Conservation (phyloP, 1,284 basidiomycete genomes). For the Limonomyces culmigenus region DNA sequence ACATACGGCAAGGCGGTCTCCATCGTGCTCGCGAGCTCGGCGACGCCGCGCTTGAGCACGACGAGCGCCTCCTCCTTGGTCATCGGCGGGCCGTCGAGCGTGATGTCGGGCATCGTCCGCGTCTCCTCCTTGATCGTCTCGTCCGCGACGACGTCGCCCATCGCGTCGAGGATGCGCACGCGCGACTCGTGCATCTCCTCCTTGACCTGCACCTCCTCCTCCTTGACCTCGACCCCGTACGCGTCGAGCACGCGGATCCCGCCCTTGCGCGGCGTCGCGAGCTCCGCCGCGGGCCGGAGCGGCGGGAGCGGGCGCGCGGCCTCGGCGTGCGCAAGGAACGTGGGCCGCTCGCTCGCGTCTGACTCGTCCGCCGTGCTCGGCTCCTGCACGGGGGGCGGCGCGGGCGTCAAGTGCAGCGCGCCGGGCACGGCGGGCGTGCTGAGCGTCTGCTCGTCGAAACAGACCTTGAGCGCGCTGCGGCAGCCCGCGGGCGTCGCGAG, state of each 20-base stretch:
- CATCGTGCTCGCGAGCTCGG: conserved; percentile 29
- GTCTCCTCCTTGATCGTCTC: conserved; percentile 13
- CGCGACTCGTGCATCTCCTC: conserved; percentile 13
- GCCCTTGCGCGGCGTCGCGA: background rate
- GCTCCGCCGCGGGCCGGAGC: background rate
- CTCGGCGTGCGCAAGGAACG: background rate
- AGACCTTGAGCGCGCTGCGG: too few species aligned
- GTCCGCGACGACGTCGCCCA: conserved; percentile 41
- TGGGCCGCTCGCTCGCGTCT: background rate
- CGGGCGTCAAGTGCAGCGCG: background rate
- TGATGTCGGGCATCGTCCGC: conserved; percentile 10
- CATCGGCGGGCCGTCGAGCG: conserved; percentile 16
- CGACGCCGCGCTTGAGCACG: conserved; percentile 36
- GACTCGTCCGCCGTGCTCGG: background rate
- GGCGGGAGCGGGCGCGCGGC: background rate
- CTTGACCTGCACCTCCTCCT: conserved; percentile 17
- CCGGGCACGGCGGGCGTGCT: conserved; percentile 47
- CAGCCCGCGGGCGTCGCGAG: conserved; percentile 38
- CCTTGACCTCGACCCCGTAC: conserved; percentile 28
- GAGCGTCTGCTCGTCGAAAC: conserved; percentile 20
- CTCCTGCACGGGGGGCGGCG: background rate
- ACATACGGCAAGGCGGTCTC: conserved; percentile 3
- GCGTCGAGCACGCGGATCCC: conserved; percentile 38
- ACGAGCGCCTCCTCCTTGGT: conserved; percentile 33
- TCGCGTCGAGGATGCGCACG: conserved; percentile 48